Base-by-base conservation (phyloP, 2,329 filamentous ascomycete genomes). In the Orbilia brochopaga region DNA sequence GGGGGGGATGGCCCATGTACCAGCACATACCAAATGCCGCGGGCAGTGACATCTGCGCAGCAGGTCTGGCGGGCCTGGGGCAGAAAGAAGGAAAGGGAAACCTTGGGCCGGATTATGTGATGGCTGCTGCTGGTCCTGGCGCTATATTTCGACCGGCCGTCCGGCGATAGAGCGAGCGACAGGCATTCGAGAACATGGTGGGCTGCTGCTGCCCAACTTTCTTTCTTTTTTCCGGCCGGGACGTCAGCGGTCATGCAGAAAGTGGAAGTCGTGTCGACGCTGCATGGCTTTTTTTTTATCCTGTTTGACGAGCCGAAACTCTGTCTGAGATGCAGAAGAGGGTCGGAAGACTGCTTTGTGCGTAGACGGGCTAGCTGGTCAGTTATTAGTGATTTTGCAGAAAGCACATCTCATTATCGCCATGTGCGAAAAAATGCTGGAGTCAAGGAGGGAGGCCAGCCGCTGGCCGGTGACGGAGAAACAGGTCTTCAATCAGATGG, bases 91-190 rank as follows among this genome's bases (percentile, higher is more conserved):
- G 8, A 32, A 3, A 24, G 44, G 51, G 51, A 69, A 62, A 62
- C 50, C 65, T 69, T 69, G 64, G 65, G 61, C 65, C 65, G 58
- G 65, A 69, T 69, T 69, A 69, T 69, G 65, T 69, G 65, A 69
- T 69, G 65, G 56, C 56, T 67, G 53, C 56, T 67, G 53, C 37
- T 66, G 62, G 46, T 32, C 60, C 53, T 63, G 65, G 65, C 65
- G 65, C 65, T 69, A 62, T 69, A 62, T 69, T 69, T 69, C n/a
- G 65, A 62, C 56, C 53, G 65, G 57, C 57, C 44, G 52, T 69
- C 59, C 54, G 65, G 65, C 58, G 57, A 69, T 57, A 63, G 57
- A 62, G 65, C 65, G 57, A 62, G 65, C 65, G 65, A 69, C 65
- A 69, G 65, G 65, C 65, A 58, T 52, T 51, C 63, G 58, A 69